Conservation (phyloP, 352 stramenopile genomes). For the Globisporangium perplexum region DNA sequence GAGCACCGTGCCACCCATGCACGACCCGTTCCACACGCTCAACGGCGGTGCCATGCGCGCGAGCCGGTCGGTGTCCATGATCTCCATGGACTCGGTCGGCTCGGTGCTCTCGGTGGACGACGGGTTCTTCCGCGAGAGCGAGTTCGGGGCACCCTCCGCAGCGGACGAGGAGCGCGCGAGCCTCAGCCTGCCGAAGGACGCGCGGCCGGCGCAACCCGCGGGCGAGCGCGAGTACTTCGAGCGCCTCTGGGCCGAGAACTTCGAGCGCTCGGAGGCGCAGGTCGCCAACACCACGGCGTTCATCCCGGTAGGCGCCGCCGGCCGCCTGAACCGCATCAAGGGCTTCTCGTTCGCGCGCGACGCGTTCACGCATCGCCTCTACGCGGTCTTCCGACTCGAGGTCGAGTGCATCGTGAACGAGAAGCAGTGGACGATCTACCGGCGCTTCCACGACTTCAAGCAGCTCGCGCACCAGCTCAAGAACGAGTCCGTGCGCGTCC, state of each 20-base stretch:
- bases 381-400: slow-evolving; percentile 78
- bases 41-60: slow-evolving; percentile 27
- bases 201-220: slow-evolving; percentile 61
- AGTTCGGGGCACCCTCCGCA: slow-evolving; percentile 17
- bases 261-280: slow-evolving; percentile 71
- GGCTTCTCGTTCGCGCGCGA: slow-evolving; percentile 74
- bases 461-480: slow-evolving; percentile 79
- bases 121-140: slow-evolving; percentile 44
- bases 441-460: slow-evolving; percentile 84
- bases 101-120: slow-evolving; percentile 63
- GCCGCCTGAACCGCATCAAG: slow-evolving; percentile 74
- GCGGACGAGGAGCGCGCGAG: slow-evolving; percentile 19
- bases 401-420: slow-evolving; percentile 83
- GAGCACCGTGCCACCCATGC: slow-evolving; percentile 54
- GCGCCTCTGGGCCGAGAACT: slow-evolving; percentile 75
- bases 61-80: slow-evolving; percentile 41
- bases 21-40: slow-evolving; percentile 76
- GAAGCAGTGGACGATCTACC: slow-evolving; percentile 86
- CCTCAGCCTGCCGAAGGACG: slow-evolving; percentile 54
- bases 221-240: slow-evolving; percentile 83
- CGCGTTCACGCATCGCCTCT: slow-evolving; percentile 56
- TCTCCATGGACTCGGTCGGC: slow-evolving; percentile 55
- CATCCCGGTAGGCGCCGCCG: slow-evolving; percentile 57
- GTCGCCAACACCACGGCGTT: slow-evolving; percentile 62
- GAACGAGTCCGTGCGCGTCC: slow-evolving; percentile 68